Percentiles rank a stretch among this genome's conserved stretches.
Conservation (phyloP, 306 rosid species). For the Delonix regia region DNA sequence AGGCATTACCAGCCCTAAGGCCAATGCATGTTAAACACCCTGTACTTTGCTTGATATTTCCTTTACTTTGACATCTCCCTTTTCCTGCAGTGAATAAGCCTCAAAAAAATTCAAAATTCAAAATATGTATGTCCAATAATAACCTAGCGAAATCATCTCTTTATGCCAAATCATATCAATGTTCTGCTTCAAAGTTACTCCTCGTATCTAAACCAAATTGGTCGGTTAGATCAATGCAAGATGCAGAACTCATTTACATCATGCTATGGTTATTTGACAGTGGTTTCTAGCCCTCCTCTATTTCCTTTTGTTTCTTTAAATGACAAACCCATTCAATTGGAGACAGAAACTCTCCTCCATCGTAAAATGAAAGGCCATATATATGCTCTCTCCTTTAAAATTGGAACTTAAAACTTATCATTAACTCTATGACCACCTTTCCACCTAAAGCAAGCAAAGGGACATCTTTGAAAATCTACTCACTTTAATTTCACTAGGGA, state of each 20-base stretch:
- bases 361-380: not conserved
- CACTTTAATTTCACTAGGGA: not conserved
- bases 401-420: not conserved
- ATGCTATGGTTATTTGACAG: not conserved
- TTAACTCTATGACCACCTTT: not conserved
- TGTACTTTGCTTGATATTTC: slow-evolving; percentile 65
- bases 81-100: slow-evolving; percentile 47
- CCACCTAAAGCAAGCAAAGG: not conserved
- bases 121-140: not conserved
- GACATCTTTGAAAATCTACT: not conserved
- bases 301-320: not conserved
- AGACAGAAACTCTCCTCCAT: not conserved
- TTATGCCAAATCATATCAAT: not conserved
- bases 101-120: not conserved
- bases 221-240: not conserved
- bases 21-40: slow-evolving; percentile 44
- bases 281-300: not conserved
- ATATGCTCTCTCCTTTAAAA: not conserved
- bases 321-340: not conserved
- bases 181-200: not conserved
- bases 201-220: not conserved
- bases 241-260: not conserved
- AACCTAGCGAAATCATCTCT: not conserved
- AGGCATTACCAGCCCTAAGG: slow-evolving; percentile 22
- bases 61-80: slow-evolving; percentile 52